Percentiles rank a stretch among this genome's conserved stretches.
Evolutionary conservation across 2,329 filamentous ascomycete genomes (phyloP).

Genomic region (Pyrenochaeta sp.): DNA sequence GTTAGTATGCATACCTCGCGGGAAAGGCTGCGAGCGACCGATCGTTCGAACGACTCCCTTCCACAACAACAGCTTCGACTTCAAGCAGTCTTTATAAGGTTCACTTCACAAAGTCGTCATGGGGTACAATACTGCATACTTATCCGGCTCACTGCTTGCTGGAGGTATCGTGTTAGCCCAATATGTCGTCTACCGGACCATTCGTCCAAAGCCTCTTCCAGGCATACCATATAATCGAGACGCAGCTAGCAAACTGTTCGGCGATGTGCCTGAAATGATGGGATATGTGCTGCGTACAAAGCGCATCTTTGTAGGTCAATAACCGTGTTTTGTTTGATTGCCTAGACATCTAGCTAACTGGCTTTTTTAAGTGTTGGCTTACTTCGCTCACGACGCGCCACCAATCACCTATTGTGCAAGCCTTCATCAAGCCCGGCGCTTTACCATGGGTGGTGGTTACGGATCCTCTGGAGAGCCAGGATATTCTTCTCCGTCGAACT

Average conservation of each 20-base stretch:
- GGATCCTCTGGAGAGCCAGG: conserved; percentile 10
- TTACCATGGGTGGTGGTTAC: conserved; percentile 16
- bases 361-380: conserved; percentile 5
- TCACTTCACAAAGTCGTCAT: neutral
- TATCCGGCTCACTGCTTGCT: neutral
- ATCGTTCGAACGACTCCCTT: no score
- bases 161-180: neutral
- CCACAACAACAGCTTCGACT: neutral
- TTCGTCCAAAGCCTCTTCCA: conserved; percentile 51
- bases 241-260: conserved; percentile 49
- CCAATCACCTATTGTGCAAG: conserved; percentile 11
- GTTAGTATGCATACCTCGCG: neutral
- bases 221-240: conserved; percentile 57
- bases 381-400: conserved; percentile 7
- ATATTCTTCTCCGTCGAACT: conserved; percentile 16
- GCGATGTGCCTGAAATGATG: conserved; percentile 56
- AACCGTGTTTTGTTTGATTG: neutral
- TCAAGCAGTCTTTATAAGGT: neutral
- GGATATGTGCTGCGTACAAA: conserved; percentile 45
- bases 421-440: conserved; percentile 17
- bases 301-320: conserved; percentile 16
- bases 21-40: no score
- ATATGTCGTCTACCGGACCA: neutral
- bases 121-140: neutral
- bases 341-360: neutral